Percentiles rank a stretch among this genome's conserved stretches.
Evolutionary conservation across 2,329 filamentous ascomycete genomes (phyloP).

Genomic region (Alternaria gansuensis): DNA sequence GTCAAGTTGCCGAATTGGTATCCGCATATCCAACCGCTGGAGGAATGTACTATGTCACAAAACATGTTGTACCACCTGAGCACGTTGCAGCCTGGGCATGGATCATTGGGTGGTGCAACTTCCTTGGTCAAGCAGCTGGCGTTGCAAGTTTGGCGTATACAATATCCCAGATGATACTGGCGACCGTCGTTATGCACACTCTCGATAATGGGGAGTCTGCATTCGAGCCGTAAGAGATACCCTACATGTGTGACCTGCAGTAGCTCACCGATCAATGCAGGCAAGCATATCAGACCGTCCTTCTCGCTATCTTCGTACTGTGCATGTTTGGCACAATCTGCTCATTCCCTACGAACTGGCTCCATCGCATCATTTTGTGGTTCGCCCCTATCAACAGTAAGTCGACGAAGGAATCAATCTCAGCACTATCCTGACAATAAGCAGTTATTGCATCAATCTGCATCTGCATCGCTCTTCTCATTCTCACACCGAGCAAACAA

Average conservation of each 20-base stretch:
- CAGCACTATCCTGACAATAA: constrained; percentile 18
- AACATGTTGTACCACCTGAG: constrained; percentile 68
- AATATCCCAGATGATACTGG: constrained; percentile 70
- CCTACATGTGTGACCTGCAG: constrained; percentile 5
- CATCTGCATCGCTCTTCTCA: constrained; percentile 67
- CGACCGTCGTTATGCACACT: constrained; percentile 69
- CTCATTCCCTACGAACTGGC: constrained; percentile 67
- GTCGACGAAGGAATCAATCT: not conserved
- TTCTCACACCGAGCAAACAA: constrained; percentile 68
- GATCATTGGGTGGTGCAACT: constrained; percentile 74
- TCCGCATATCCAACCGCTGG: constrained; percentile 73
- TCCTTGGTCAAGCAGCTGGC: constrained; percentile 70
- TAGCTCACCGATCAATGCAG: constrained; percentile 49
- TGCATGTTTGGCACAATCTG: constrained; percentile 67
- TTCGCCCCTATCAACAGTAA: constrained; percentile 72
- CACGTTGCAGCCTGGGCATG: constrained; percentile 71
- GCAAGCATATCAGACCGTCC: constrained; percentile 66
- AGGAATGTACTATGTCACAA: constrained; percentile 74
- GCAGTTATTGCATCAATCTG: constrained; percentile 65
- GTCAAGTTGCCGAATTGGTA: constrained; percentile 68
- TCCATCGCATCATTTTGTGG: constrained; percentile 69
- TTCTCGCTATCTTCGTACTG: constrained; percentile 65
- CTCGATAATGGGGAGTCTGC: constrained; percentile 61
- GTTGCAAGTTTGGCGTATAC: constrained; percentile 70
- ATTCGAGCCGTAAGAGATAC: constrained; percentile 64